Evolutionary conservation across 208 protist species (phyloP), one percentile per base, ranked within the genome.

Genomic region (Acanthamoeba quina): DNA sequence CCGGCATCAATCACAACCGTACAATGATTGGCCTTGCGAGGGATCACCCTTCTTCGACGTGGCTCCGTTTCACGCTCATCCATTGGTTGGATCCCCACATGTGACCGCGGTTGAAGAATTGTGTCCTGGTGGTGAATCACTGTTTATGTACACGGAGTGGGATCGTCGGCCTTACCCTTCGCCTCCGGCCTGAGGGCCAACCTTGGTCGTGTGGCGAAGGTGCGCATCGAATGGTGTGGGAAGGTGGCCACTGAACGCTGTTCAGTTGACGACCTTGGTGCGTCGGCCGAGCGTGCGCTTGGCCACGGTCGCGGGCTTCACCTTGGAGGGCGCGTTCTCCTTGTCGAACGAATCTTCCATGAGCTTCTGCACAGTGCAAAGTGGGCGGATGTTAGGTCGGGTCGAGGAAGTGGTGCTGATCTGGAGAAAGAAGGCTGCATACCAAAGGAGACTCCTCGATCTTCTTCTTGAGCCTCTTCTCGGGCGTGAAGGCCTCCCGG

Each of bases 391-490:
- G 66, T 31, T 24, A 31, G 66, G 13, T 37, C 13, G 1, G 31
- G 26, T 74, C 10, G 13, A 15, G 66, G 66, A 37, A 15, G 31
- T 31, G 44, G 11, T 0, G 44, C 44, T 47, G n/a, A n/a, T 47
- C 5, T 49, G 11, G 62, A 31, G 62, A 41, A 29, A 11, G 29
- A 74, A 31, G 31, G 31, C 19, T 10, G 31, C 68, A 34, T 44
- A 78, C 68, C 34, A 78, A 41, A 17, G 68, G 68, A 78, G 68
- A 78, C 10, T 78, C 68, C 24, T 64, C 58, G 29, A 62, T 26
- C 78, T 86, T 80, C 72, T 64, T 86, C 49, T 86, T 86, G 49
- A 86, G 78, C 64, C 29, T 13, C 78, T 64, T 86, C 29, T 86
- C 78, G 7, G 78, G 78, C n/a, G 78, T 86, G 78, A 86, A 86